phyloP scores from a whole-genome alignment of 495 filamentous ascomycete species.

The Talaromyces adpressus region DNA sequence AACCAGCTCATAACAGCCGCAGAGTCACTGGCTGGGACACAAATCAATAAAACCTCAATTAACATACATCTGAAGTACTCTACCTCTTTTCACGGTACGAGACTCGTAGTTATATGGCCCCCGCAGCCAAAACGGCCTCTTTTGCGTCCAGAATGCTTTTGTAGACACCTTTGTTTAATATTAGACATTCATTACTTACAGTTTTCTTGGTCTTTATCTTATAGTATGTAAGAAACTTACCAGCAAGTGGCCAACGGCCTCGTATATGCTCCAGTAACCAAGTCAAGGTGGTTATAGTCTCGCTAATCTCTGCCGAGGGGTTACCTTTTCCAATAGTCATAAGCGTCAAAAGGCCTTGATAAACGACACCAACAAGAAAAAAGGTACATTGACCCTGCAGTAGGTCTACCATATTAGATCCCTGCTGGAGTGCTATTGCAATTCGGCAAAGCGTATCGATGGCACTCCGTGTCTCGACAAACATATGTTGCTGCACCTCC shows the following conservation, averaged over 20 bases:
- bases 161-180: background rate
- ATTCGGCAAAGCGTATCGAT: conserved; percentile 1
- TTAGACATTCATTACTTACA: background rate
- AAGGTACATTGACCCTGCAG: background rate
- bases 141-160: background rate
- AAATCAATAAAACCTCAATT: background rate
- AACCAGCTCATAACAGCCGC: background rate
- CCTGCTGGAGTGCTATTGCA: background rate
- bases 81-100: background rate
- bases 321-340: background rate
- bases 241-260: background rate
- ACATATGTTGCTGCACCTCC: background rate
- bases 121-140: background rate
- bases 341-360: background rate
- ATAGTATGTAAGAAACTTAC: background rate
- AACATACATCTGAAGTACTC: background rate
- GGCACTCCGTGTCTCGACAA: background rate
- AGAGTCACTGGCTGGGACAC: background rate
- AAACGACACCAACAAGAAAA: background rate
- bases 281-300: background rate
- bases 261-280: background rate
- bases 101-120: background rate
- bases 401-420: background rate
- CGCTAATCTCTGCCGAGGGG: background rate
- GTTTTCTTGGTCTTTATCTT: background rate